Percentiles rank a stretch among this genome's conserved stretches.
Conservation (phyloP, 2,329 filamentous ascomycete genomes). For the Lanzia echinophila region DNA sequence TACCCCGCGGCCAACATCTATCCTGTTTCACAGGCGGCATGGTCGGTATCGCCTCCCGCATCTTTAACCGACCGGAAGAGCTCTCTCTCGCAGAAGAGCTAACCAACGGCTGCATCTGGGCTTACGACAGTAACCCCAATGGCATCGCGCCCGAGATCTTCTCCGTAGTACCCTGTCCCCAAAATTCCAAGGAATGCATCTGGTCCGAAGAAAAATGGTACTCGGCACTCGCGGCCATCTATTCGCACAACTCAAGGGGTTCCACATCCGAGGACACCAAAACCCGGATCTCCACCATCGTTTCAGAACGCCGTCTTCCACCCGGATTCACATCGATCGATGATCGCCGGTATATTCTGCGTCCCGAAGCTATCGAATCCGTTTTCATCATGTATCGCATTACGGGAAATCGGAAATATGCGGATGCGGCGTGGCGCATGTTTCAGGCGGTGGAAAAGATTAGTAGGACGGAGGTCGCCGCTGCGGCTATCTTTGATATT, state of each 20-base stretch:
- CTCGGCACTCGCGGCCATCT: conserved; percentile 13
- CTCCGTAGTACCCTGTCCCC: conserved; percentile 33
- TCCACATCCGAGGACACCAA: conserved; percentile 8
- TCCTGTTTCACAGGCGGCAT: conserved; percentile 68
- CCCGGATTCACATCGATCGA: conserved; percentile 21
- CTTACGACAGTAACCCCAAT: conserved; percentile 49
- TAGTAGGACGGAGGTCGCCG: conserved; percentile 37
- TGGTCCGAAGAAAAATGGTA: conserved; percentile 47
- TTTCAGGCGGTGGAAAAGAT: conserved; percentile 39
- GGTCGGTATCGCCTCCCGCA: conserved; percentile 59
- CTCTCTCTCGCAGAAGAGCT: conserved; percentile 50
- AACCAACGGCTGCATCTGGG: conserved; percentile 58
- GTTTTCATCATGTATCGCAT: conserved; percentile 52
- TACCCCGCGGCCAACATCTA: conserved; percentile 51
- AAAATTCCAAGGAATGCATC: conserved; percentile 16
- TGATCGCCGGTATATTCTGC: conserved; percentile 23
- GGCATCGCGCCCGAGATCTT: conserved; percentile 57
- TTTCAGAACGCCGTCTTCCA: conserved; percentile 14
- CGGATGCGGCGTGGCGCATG: conserved; percentile 43
- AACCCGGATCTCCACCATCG: conserved; percentile 9
- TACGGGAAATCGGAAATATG: conserved; percentile 29
- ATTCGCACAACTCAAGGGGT: not conserved
- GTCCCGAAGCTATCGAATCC: conserved; percentile 60
- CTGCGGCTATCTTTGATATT: conserved; percentile 39
- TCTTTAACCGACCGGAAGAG: conserved; percentile 50